Base-by-base conservation (phyloP, 805 yeast genomes). In the Suhomyces tanzawaensis region DNA sequence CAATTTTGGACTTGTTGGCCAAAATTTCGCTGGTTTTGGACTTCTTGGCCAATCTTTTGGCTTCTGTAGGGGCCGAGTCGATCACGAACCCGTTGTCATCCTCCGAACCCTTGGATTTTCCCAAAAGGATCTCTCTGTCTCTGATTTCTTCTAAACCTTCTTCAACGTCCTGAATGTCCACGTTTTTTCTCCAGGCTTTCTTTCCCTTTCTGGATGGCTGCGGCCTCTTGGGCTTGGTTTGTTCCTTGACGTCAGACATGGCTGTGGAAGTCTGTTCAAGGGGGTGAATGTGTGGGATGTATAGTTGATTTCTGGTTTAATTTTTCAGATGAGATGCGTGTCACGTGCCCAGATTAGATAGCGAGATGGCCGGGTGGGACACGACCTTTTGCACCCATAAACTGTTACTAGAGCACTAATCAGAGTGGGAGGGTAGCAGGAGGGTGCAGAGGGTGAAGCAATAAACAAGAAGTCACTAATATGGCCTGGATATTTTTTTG, bases 141-240 rank as follows among this genome's bases (percentile, higher is more conserved):
- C 88, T 71, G 36, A 72, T 71, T 30, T 76, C 79, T 49, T 82
- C 91, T 27, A 91, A 65, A 9, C 83, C 84, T 22, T 64, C 60
- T 53, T 85, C 88, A 34, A 93, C 69, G 46, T 88, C 96, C 17
- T 78, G 80, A 14, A 93, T 66, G 59, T 93, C 95, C 41, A 93
- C 85, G 61, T 93, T 87, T 63, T 88, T 88, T 58, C 95, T 79
- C 95, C 97, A 87, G 4, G 95, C 81, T 58, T 76, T 82, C 73
- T 86, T 91, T 30, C 96, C 95, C 69, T 93, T 93, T 55, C 98
- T 76, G 6, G 96, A 88, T 4, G 84, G 55, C 63, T 90, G 96
- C 30, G 66, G 66, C 49, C 71, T 73, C 49, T 75, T 80, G 7
- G 23, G 29, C 29, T 24, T 33, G 30, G 19, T 27, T 6, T 4